Conservation (phyloP, 495 filamentous ascomycete species). For the Xylaria sp. region DNA sequence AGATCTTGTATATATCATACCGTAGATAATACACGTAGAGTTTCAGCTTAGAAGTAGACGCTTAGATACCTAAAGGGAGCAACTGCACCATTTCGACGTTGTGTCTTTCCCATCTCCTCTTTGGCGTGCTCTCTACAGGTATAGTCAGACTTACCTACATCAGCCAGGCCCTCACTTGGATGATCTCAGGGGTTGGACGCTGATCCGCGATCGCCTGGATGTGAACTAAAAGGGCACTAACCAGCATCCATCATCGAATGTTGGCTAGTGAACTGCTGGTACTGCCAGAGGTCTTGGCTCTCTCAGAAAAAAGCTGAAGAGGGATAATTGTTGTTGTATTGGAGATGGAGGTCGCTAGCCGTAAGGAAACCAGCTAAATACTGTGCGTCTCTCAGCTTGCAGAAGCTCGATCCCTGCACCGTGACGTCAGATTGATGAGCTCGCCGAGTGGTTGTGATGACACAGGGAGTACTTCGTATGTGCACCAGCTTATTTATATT, state of each 20-base stretch:
- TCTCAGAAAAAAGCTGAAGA: too few relatives aligned
- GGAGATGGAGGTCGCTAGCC: too few relatives aligned
- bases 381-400: background rate
- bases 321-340: too few relatives aligned
- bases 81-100: background rate
- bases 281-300: background rate
- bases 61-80: background rate
- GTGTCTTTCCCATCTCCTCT: background rate
- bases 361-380: too few relatives aligned
- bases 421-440: constrained; percentile 29
- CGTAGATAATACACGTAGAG: background rate
- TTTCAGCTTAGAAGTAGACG: background rate
- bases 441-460: constrained; percentile 11
- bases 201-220: background rate
- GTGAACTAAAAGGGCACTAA: constrained; percentile 5
- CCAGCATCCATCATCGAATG: background rate
- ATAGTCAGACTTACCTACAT: too few relatives aligned
- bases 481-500: constrained; percentile 7
- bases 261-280: background rate
- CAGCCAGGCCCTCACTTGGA: background rate
- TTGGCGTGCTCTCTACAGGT: background rate
- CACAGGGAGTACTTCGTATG: background rate
- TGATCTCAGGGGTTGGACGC: background rate
- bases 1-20: background rate
- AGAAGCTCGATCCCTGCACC: constrained; percentile 1